A percentile compares a stretch with the other conserved stretches of the same genome.
These are phyloP conservation scores for Citrus unshiu DNA, from an alignment of 345 rosid species.

Conservation along the genomic window DNA sequence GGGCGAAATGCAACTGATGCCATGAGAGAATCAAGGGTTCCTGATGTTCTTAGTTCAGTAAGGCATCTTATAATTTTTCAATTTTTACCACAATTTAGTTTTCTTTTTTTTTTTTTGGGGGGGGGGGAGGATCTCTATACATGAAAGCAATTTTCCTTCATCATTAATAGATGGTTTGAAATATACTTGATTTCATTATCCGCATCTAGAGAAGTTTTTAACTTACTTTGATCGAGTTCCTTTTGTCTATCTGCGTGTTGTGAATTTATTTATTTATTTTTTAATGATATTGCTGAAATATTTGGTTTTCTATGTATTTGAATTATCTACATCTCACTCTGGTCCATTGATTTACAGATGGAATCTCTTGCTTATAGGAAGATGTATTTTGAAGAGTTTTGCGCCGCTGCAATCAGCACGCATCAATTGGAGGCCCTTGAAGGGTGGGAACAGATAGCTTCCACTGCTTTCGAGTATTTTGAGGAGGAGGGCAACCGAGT, in stretches of 20 bases:
- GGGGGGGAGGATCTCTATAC: not conserved
- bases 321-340: not conserved
- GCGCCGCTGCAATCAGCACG: slow-evolving; percentile 78
- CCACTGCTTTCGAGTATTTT: slow-evolving; percentile 63
- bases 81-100: not conserved
- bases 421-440: slow-evolving; percentile 77
- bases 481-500: slow-evolving; percentile 73
- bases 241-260: not conserved
- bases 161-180: not conserved
- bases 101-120: too few relatives aligned
- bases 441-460: slow-evolving; percentile 67
- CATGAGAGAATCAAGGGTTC: slow-evolving; percentile 72
- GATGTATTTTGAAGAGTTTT: slow-evolving; percentile 81
- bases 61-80: slow-evolving; percentile 1
- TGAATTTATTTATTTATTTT: not conserved
- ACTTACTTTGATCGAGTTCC: not conserved
- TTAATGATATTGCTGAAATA: not conserved
- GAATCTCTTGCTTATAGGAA: slow-evolving; percentile 65
- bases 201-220: not conserved
- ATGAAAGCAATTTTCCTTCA: not conserved
- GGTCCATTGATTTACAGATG: slow-evolving; percentile 39
- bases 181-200: not conserved
- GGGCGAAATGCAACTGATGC: slow-evolving; percentile 59
- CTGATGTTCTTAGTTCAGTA: slow-evolving; percentile 50
- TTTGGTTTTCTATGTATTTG: not conserved